Conservation (phyloP, 371 early-diverging fungal genomes). For the Mortierella sp. region DNA sequence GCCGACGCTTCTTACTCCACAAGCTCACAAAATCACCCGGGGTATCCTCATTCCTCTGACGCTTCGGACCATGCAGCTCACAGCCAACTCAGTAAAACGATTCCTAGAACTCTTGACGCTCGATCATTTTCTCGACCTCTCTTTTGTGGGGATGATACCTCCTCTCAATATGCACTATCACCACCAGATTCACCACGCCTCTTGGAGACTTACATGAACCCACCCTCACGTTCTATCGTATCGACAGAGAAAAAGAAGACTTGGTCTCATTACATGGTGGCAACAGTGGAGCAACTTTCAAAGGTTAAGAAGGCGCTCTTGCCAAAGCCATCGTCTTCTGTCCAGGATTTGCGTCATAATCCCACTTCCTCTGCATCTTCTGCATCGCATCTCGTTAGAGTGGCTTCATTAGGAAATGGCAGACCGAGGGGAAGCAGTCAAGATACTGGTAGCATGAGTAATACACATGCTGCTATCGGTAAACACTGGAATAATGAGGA, state of each 20-base stretch:
- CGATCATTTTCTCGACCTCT: conserved; percentile 19
- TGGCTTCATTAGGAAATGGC: background rate
- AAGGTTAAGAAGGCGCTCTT: conserved; percentile 42
- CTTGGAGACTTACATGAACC: conserved; percentile 32
- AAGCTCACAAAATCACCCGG: background rate
- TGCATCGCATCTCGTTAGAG: conserved; percentile 3
- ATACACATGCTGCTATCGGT: background rate
- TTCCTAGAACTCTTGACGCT: conserved; percentile 10
- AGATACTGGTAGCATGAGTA: background rate
- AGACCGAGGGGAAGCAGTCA: background rate
- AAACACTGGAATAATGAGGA: conserved; percentile 15
- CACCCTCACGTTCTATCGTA: conserved; percentile 14
- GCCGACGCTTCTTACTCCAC: background rate
- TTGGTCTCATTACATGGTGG: conserved; percentile 41
- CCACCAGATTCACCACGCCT: conserved; percentile 34
- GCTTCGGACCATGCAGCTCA: conserved; percentile 5
- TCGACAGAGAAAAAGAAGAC: conserved; percentile 34
- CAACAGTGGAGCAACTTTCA: conserved; percentile 42
- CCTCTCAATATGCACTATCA: conserved; percentile 14
- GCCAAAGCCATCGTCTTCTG: conserved; percentile 23
- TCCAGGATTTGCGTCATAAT: conserved; percentile 20
- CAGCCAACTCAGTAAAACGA: conserved; percentile 22
- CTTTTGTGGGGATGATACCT: conserved; percentile 20
- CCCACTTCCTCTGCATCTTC: conserved; percentile 3
- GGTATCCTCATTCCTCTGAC: background rate